Percentiles rank a stretch among this genome's conserved stretches.
phyloP scores from a whole-genome alignment of 164 flowering plant species.

The Pachysandra terminalis region DNA sequence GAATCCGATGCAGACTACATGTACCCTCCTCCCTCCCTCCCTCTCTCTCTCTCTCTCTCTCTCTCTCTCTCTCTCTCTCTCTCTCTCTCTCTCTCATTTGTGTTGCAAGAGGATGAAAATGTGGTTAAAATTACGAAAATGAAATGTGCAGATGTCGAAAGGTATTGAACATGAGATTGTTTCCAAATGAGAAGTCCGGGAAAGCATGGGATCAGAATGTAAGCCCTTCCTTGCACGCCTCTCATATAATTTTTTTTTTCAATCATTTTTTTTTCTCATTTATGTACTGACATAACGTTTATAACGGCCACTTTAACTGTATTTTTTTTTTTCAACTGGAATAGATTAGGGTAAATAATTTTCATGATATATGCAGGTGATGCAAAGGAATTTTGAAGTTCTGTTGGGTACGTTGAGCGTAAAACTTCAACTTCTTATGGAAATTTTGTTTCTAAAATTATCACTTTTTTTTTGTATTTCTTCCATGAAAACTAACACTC shows the following conservation, averaged over 20 bases:
- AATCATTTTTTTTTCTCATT: neutral
- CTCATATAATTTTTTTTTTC: neutral
- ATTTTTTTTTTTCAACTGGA: neutral
- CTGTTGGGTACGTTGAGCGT: constrained; percentile 65
- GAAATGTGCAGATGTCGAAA: constrained; percentile 70
- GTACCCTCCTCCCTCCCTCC: constrained; percentile 21
- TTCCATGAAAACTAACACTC: neutral
- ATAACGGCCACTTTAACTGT: neutral
- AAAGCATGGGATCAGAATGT: constrained; percentile 83
- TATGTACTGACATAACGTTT: neutral
- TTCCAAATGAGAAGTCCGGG: constrained; percentile 69
- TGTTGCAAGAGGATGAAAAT: no score
- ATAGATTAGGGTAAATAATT: neutral
- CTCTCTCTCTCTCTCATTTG: neutral
- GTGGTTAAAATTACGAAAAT: neutral
- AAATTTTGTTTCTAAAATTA: neutral
- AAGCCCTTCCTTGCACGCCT: no score
- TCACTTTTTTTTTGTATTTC: neutral
- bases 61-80: neutral
- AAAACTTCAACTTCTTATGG: neutral
- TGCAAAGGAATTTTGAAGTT: constrained; percentile 78
- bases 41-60: neutral
- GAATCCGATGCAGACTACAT: constrained; percentile 84
- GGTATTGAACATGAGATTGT: constrained; percentile 92
- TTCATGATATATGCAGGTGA: constrained; percentile 53